Conservation (phyloP, 805 yeast genomes). For the Wickerhamiella parazyma region DNA sequence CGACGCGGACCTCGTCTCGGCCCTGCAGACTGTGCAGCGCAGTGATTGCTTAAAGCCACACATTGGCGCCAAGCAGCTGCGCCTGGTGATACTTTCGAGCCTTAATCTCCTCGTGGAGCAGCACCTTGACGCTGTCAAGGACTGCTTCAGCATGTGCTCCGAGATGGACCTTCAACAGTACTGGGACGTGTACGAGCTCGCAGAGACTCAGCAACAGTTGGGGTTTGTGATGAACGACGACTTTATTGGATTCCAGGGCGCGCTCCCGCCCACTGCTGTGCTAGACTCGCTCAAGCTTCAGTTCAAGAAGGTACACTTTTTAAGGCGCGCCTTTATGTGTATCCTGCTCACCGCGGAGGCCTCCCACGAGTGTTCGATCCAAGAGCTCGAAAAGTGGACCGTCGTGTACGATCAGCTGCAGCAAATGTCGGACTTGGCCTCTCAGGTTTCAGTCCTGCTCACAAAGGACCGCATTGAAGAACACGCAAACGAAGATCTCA, state of each 20-base stretch:
- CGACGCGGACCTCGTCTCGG: slow-evolving; percentile 21
- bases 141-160: slow-evolving; percentile 23
- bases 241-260: slow-evolving; percentile 13
- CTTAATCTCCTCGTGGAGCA: slow-evolving; percentile 26
- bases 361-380: slow-evolving; percentile 15
- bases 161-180: slow-evolving; percentile 30
- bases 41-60: slow-evolving; percentile 22
- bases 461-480: slow-evolving; percentile 14
- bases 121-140: slow-evolving; percentile 20
- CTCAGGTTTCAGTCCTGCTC: slow-evolving; percentile 13
- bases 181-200: slow-evolving; percentile 32
- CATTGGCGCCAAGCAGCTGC: slow-evolving; percentile 21
- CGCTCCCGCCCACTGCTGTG: slow-evolving; percentile 3
- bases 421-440: slow-evolving; percentile 9
- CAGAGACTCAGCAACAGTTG: slow-evolving; percentile 22
- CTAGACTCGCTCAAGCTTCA: slow-evolving; percentile 22
- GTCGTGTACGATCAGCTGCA: slow-evolving; percentile 18
- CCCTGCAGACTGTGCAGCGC: slow-evolving; percentile 22
- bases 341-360: slow-evolving; percentile 28
- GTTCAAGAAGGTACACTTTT: slow-evolving; percentile 26
- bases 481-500: background rate
- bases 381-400: slow-evolving; percentile 19
- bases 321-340: slow-evolving; percentile 34
- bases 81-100: slow-evolving; percentile 22
- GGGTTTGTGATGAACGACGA: slow-evolving; percentile 14